Evolutionary conservation across 306 rosid genomes (phyloP).

Genomic region (Cicer chorassanicum): DNA sequence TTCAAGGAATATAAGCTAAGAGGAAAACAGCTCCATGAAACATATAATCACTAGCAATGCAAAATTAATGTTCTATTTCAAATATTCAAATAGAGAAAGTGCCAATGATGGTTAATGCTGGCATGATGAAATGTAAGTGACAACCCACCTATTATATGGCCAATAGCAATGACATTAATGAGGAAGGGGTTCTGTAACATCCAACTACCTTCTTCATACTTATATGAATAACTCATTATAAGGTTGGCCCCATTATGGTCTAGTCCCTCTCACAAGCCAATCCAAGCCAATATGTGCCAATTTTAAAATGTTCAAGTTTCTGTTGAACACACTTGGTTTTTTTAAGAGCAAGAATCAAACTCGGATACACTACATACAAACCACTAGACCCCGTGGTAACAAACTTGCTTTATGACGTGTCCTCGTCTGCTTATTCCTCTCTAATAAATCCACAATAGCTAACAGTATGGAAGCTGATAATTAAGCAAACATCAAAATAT

Average conservation of each 20-base stretch:
- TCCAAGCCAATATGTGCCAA: constrained; percentile 34
- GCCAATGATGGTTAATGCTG: constrained; percentile 27
- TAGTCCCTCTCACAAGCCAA: constrained; percentile 37
- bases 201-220: constrained; percentile 52
- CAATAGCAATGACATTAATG: constrained; percentile 23
- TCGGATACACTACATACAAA: no score
- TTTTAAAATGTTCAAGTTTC: constrained; percentile 37
- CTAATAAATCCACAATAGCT: constrained; percentile 31
- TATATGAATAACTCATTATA: constrained; percentile 46
- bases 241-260: constrained; percentile 47
- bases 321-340: neutral
- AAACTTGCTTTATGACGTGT: constrained; percentile 17
- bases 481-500: constrained; percentile 40
- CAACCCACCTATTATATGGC: constrained; percentile 34
- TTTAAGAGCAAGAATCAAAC: no score
- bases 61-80: neutral
- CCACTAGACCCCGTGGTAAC: no score
- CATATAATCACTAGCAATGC: constrained; percentile 1
- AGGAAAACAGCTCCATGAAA: constrained; percentile 14
- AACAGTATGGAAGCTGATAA: constrained; percentile 43
- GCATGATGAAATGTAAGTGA: constrained; percentile 45
- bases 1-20: constrained; percentile 19
- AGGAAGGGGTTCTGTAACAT: constrained; percentile 42
- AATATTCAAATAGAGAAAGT: constrained; percentile 32
- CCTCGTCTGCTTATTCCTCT: constrained; percentile 35